Evolutionary conservation across 805 yeast species (phyloP), one percentile per base, ranked within the genome.

Genomic region (Metschnikowia hibisci): DNA sequence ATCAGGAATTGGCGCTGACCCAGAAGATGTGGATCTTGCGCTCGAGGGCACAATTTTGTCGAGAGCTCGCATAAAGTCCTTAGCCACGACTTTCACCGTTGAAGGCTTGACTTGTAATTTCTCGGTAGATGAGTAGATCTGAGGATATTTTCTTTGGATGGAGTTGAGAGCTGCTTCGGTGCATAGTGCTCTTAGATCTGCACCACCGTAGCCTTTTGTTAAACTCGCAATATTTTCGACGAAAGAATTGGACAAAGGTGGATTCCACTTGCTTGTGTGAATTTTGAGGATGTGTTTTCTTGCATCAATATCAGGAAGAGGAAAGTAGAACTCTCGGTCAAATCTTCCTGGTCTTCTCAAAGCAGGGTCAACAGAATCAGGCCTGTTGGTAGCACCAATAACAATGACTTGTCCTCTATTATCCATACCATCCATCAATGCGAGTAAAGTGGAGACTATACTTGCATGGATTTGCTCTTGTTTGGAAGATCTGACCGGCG

Each of bases 341-440:
- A 93, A 93, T 62, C 99, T 76, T 1, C 99, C 99, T 0, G 99
- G 99, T 55, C 99, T 77, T 58, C 99, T 77, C 45, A 93, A 72
- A 0, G 99, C 99, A 1, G 99, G 97, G 64, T 93, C 99, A n/a
- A 93, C 87, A 0, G 97, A 86, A 65, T 93, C 98, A 0, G 99
- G 99, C 58, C 99, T 73, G 65, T 93, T 93, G 0, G 99, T 93
- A 1, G 99, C 99, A 46, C 99, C 99, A 54, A 93, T 90, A 2
- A 93, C 96, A 51, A 93, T 91, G 14, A 93, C 98, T 61, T 93
- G 98, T 6, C 99, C 99, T 61, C 98, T 80, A 54, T 89, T 89
- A 61, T 91, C 98, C 98, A 93, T 93, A 55, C 99, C 99, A 63
- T 93, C 99, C 99, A 93, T 93, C 41, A 93, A 69, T 0, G 99